A percentile compares a stretch with the other conserved stretches of the same genome.
These are phyloP conservation scores for Leptographium lundbergii DNA, from an alignment of 2,329 filamentous ascomycete species.

Conservation along the genomic window DNA sequence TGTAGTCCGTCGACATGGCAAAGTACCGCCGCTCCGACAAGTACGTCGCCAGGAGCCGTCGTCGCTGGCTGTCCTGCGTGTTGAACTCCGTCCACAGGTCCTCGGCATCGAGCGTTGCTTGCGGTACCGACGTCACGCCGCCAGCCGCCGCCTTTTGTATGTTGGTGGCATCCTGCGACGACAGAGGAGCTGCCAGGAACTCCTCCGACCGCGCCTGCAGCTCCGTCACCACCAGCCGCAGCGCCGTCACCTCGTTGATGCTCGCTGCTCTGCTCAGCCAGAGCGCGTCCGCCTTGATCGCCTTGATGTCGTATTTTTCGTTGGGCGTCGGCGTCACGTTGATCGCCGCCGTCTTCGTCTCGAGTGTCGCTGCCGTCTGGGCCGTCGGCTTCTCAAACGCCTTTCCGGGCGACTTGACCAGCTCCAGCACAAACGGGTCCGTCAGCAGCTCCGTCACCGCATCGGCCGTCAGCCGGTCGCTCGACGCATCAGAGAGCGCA, in stretches of 20 bases:
- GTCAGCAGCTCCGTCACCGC: constrained; percentile 57
- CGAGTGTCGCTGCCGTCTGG: constrained; percentile 58
- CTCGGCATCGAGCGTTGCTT: constrained; percentile 36
- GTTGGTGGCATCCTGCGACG: constrained; percentile 65
- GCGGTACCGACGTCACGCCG: constrained; percentile 23
- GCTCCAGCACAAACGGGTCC: constrained; percentile 52
- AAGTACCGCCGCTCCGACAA: constrained; percentile 59
- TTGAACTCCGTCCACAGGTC: constrained; percentile 47
- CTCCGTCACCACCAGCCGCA: constrained; percentile 72
- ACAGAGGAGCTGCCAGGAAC: constrained; percentile 59
- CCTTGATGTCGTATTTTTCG: constrained; percentile 57
- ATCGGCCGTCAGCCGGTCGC: constrained; percentile 37
- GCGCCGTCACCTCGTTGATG: constrained; percentile 69
- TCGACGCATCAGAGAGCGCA: constrained; percentile 43
- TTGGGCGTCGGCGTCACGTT: constrained; percentile 59
- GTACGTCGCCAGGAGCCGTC: constrained; percentile 59
- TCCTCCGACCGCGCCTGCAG: constrained; percentile 68
- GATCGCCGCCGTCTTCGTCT: constrained; percentile 77
- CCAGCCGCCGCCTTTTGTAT: constrained; percentile 61
- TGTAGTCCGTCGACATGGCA: constrained; percentile 48
- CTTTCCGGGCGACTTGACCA: constrained; percentile 56
- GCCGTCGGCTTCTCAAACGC: constrained; percentile 53
- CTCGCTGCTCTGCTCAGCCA: constrained; percentile 73
- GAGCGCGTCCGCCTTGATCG: constrained; percentile 71
- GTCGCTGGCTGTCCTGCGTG: constrained; percentile 46